A percentile compares a stretch with the other conserved stretches of the same genome.
Conservation (phyloP, 805 yeast species). For the Cyberlindnera japonica region DNA sequence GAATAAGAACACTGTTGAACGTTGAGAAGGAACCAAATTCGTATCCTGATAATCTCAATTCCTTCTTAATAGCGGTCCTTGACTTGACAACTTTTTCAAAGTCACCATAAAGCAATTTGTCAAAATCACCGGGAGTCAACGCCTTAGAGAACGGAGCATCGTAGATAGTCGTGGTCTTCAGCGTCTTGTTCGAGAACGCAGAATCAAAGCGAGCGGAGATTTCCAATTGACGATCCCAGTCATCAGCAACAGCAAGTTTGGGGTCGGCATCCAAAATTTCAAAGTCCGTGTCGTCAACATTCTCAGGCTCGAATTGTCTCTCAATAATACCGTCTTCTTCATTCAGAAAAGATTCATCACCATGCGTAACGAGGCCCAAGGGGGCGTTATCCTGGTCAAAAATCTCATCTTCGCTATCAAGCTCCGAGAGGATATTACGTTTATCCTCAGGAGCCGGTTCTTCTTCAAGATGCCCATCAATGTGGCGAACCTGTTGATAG, state of each 20-base stretch:
- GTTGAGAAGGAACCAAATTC: conserved; percentile 26
- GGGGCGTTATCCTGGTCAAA: conserved; percentile 13
- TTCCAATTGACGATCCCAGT: conserved; percentile 64
- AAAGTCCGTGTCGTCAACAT: conserved; percentile 44
- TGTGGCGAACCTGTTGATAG: conserved; percentile 5
- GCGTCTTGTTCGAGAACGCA: conserved; percentile 16
- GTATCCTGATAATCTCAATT: conserved; percentile 26
- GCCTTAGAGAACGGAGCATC: conserved; percentile 24
- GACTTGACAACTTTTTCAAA: conserved; percentile 33
- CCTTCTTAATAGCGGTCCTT: conserved; percentile 28
- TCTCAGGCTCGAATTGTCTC: conserved; percentile 68
- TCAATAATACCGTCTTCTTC: conserved; percentile 41
- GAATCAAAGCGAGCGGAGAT: conserved; percentile 36
- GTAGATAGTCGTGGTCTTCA: conserved; percentile 21
- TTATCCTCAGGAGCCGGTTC: conserved; percentile 2
- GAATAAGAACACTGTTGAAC: conserved; percentile 14
- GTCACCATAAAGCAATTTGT: conserved; percentile 45
- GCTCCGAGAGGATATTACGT: conserved; percentile 12
- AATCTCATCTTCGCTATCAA: conserved; percentile 12
- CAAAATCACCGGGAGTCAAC: conserved; percentile 37
- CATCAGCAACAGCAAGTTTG: conserved; percentile 45
- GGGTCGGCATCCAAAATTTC: conserved; percentile 42
- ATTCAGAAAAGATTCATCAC: conserved; percentile 23
- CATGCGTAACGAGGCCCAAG: conserved; percentile 4
- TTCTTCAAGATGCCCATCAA: neutral